Percentiles rank a stretch among this genome's conserved stretches.
Evolutionary conservation across 164 flowering plant species (phyloP).

Genomic region (Nymphaea colorata): DNA sequence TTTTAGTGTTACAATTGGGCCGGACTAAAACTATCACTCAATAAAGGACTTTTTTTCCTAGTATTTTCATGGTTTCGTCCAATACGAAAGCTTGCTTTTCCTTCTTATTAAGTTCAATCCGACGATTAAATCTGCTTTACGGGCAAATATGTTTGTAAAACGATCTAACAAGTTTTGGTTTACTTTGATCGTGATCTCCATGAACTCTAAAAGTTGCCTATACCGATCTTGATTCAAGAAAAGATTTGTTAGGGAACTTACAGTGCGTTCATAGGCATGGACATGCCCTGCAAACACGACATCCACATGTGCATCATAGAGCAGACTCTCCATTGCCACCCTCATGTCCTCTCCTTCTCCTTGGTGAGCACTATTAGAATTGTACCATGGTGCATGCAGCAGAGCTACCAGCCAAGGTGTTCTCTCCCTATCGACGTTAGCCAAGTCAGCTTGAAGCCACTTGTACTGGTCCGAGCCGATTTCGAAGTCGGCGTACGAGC

Average conservation of each 20-base stretch:
- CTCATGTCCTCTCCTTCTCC: constrained; percentile 51
- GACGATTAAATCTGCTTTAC: too few species aligned
- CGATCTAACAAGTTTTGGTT: too few species aligned
- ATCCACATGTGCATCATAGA: constrained; percentile 57
- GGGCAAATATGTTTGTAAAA: too few species aligned
- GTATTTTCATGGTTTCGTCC: too few species aligned
- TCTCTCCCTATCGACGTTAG: constrained; percentile 38
- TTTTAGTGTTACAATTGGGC: too few species aligned
- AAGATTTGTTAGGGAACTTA: constrained; percentile 19
- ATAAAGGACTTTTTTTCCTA: too few species aligned
- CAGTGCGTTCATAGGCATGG: constrained; percentile 90
- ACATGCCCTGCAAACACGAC: constrained; percentile 75
- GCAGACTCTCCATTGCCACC: constrained; percentile 44
- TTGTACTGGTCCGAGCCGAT: constrained; percentile 38
- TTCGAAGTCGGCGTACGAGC: constrained; percentile 63
- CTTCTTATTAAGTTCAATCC: too few species aligned
- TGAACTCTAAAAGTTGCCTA: too few species aligned
- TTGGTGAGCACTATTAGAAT: constrained; percentile 60
- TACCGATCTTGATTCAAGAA: neutral
- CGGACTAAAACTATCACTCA: too few species aligned
- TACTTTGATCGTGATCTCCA: too few species aligned
- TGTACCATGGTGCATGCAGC: constrained; percentile 87
- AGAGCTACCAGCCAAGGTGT: constrained; percentile 65
- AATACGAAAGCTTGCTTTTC: too few species aligned
- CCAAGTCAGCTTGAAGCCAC: constrained; percentile 57